phyloP scores from a whole-genome alignment of 495 filamentous ascomycete species.

The Pyrenula massariospora region DNA sequence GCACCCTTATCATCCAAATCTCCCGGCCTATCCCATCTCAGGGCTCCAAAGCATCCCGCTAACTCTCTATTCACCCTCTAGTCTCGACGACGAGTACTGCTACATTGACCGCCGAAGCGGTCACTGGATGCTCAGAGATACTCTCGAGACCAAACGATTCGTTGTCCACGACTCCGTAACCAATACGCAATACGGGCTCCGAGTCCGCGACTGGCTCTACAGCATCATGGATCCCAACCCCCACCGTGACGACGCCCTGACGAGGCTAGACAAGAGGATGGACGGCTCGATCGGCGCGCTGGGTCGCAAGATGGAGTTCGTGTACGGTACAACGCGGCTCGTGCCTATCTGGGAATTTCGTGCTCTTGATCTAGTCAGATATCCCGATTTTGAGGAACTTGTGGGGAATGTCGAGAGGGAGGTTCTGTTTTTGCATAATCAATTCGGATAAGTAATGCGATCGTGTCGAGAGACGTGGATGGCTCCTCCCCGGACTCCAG shows the following conservation, averaged over 20 bases:
- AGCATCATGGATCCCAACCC: conserved; percentile 5
- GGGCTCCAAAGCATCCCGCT: not conserved
- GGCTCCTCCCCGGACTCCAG: not conserved
- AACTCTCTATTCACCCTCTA: not conserved
- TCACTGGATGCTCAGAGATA: not conserved
- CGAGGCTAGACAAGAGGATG: conserved; percentile 5
- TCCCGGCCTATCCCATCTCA: not conserved
- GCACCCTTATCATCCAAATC: not conserved
- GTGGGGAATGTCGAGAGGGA: conserved; percentile 5
- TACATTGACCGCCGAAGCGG: not conserved
- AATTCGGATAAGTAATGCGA: too few species aligned
- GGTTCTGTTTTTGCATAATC: conserved; percentile 4
- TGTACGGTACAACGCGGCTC: conserved; percentile 6
- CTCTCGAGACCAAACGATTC: not conserved
- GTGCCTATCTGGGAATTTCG: conserved; percentile 16
- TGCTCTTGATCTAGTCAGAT: conserved; percentile 1
- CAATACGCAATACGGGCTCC: not conserved
- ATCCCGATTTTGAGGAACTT: not conserved
- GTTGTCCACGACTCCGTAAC: not conserved
- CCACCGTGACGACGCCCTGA: conserved; percentile 6
- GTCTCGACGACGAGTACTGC: not conserved
- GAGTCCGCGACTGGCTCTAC: conserved; percentile 10
- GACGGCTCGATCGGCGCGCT: conserved; percentile 10
- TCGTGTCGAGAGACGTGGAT: too few species aligned
- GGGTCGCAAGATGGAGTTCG: conserved; percentile 5